Evolutionary conservation across 2,329 filamentous ascomycete species (phyloP), one percentile per base, ranked within the genome.

Genomic region (Trichoderma cornu-damae): DNA sequence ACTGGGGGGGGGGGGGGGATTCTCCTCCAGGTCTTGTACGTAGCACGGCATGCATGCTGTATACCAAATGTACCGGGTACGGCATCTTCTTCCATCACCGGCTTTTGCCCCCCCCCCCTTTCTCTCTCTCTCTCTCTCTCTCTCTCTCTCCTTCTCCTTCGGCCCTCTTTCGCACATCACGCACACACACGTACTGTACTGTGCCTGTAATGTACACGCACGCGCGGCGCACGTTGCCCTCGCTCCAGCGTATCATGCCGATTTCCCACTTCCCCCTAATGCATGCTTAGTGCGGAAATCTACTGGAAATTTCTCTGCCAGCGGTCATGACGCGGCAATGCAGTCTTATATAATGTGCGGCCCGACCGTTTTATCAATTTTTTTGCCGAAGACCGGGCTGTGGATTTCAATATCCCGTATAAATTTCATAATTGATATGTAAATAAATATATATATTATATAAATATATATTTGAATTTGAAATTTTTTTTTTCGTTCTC

Each of bases 231-330:
- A 5, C 26, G 9, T 46, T n/a, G 28, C 18, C 20, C 46, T 34
- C 26, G 44, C 40, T 38, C 35, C 46, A 44, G n/a, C 32, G 16
- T 11, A 47, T 46, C 47, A 55, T 22, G 30, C 52, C 52, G 52
- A 47, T 51, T 35, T n/a, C n/a, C 54, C 50, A 48, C 57, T 58
- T 48, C 42, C n/a, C n/a, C n/a, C 57, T 38, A 48, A 58, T 54
- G 57, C 49, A 53, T 43, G 34, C 35, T 28, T 58, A 58, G 57
- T 53, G 57, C 49, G 44, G 49, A 54, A 58, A 48, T 48, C 49
- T 49, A 58, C 54, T 58, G 49, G 54, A 53, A 58, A 51, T 47
- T 42, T 35, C 40, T 53, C 18, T 58, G 26, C 42, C 50, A 54
- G 43, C 34, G 37, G 44, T 34, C 16, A 58, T 57, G 52, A 30